These are phyloP conservation scores for Magnolia kwangsiensis DNA, from an alignment of 164 flowering plant species.

Conservation along the genomic window DNA sequence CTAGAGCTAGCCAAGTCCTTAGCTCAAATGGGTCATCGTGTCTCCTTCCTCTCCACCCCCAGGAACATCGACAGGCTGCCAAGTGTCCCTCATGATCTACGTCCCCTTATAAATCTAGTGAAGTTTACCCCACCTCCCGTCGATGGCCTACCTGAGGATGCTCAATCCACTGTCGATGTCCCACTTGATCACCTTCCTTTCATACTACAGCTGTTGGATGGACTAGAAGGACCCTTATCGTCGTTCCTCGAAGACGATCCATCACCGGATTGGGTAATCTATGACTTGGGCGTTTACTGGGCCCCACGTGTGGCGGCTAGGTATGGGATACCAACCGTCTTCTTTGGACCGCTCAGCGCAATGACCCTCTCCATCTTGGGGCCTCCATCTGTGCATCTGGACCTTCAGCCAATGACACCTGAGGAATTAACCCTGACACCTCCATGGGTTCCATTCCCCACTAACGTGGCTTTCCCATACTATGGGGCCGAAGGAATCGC, in stretches of 20 bases:
- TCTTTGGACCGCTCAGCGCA: slow-evolving; percentile 6
- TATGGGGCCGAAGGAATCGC: slow-evolving; percentile 9
- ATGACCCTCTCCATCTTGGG: slow-evolving; percentile 1
- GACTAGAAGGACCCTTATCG: slow-evolving; percentile 18
- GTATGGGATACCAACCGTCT: slow-evolving; percentile 5
- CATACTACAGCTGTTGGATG: slow-evolving; percentile 21
- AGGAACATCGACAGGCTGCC: slow-evolving; percentile 16
- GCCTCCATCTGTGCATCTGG: background rate
- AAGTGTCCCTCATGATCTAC: background rate
- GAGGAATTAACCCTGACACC: background rate
- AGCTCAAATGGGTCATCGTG: slow-evolving; percentile 6
- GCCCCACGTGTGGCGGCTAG: slow-evolving; percentile 6
- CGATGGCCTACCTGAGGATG: slow-evolving; percentile 25
- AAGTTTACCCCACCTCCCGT: slow-evolving; percentile 24
- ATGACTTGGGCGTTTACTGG: slow-evolving; percentile 18
- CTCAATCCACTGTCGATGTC: slow-evolving; percentile 43
- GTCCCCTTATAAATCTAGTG: slow-evolving; percentile 16
- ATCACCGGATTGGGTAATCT: slow-evolving; percentile 22
- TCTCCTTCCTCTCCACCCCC: slow-evolving; percentile 13
- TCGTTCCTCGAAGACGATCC: slow-evolving; percentile 5
- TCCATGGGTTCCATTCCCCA: slow-evolving; percentile 13
- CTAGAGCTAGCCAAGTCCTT: slow-evolving; percentile 10
- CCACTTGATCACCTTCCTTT: slow-evolving; percentile 13
- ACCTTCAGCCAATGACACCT: background rate
- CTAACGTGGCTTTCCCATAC: background rate